phyloP scores from a whole-genome alignment of 768 basidiomycete species.

The Tulasnella sp. region DNA sequence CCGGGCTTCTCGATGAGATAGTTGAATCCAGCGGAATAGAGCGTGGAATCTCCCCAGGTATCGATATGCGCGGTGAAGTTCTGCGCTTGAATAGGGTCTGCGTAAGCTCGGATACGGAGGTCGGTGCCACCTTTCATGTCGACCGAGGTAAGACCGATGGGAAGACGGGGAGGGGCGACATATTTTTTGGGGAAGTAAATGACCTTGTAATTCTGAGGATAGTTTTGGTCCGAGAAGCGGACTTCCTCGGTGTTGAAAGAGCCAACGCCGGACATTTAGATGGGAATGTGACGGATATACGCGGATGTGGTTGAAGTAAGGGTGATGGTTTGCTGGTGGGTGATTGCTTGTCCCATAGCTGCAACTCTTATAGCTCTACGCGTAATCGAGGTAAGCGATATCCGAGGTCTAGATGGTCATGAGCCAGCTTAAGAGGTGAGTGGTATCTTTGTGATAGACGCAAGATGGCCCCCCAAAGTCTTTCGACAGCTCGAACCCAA shows the following conservation, averaged over 20 bases:
- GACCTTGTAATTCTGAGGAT: neutral
- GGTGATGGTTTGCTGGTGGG: neutral
- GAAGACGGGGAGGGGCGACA: conserved; percentile 10
- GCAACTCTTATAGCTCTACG: too few species aligned
- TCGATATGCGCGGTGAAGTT: neutral
- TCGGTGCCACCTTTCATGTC: neutral
- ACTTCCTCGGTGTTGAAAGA: conserved; percentile 12
- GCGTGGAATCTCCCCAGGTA: conserved; percentile 7
- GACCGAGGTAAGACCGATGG: neutral
- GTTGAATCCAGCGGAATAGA: neutral
- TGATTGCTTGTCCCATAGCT: too few species aligned
- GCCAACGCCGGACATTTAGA: neutral
- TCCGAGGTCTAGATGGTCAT: neutral
- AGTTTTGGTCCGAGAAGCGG: neutral
- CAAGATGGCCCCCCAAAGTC: neutral
- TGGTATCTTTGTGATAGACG: neutral
- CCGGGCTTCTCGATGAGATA: neutral
- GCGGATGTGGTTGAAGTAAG: neutral
- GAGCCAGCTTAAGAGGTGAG: neutral
- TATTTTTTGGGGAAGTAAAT: neutral
- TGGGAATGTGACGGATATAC: neutral
- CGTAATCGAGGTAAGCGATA: too few species aligned
- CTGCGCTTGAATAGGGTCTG: neutral
- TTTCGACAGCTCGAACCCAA: too few species aligned
- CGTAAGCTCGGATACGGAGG: conserved; percentile 1